phyloP scores from a whole-genome alignment of 169 alveolate genomes.

The Theileria luwenshuni region DNA sequence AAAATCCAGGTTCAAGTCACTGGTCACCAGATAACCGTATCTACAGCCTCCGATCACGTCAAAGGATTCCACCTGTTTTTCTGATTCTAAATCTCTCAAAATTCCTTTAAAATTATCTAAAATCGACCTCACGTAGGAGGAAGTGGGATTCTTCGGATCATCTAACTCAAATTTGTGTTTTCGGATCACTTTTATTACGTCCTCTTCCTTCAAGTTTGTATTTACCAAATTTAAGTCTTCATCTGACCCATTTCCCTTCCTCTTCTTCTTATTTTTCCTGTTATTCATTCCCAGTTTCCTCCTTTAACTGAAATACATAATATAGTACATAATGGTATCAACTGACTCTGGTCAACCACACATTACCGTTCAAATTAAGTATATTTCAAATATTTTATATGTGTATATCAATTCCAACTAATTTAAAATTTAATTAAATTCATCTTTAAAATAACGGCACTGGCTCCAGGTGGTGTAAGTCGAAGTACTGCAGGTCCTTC shows the following conservation, averaged over 20 bases:
- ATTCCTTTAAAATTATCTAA: slow-evolving; percentile 1
- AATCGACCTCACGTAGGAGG: neutral
- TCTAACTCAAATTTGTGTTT: neutral
- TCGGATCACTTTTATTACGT: neutral
- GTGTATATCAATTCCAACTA: neutral
- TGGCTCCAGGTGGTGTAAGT: neutral
- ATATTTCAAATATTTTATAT: too few relatives aligned
- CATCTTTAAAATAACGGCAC: too few relatives aligned
- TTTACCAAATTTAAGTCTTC: neutral
- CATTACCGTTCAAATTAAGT: neutral
- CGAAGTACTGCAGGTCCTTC: neutral
- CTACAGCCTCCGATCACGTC: slow-evolving; percentile 4
- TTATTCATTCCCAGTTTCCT: neutral
- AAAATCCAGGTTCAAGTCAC: slow-evolving; percentile 7
- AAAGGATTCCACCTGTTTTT: slow-evolving; percentile 5
- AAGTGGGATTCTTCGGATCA: neutral
- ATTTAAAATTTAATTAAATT: too few relatives aligned
- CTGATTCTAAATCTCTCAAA: neutral
- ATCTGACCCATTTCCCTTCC: neutral
- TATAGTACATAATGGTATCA: neutral
- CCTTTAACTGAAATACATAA: too few relatives aligned
- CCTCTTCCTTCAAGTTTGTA: slow-evolving; percentile 4
- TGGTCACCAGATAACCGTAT: slow-evolving; percentile 3
- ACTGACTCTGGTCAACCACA: neutral
- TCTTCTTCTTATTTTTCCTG: neutral